These are phyloP conservation scores for Russula dissimulans DNA, from an alignment of 768 basidiomycete genomes.

Conservation along the genomic window DNA sequence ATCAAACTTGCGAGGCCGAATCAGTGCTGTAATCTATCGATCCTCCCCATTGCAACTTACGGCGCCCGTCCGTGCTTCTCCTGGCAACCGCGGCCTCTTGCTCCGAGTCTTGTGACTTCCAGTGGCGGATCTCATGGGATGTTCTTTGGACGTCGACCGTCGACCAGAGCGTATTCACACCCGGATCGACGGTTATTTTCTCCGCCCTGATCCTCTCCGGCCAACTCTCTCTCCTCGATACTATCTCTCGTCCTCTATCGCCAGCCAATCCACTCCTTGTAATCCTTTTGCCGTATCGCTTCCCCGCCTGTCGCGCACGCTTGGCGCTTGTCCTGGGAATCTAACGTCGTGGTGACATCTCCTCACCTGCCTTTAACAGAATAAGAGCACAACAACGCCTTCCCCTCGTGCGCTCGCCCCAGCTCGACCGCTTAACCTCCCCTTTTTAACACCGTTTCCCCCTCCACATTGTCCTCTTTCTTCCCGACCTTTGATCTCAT, in stretches of 20 bases:
- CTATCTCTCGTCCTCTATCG: not conserved
- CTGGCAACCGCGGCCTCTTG: slow-evolving; percentile 3
- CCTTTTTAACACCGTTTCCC: slow-evolving; percentile 8
- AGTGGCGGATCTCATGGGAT: not conserved
- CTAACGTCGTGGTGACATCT: slow-evolving; percentile 16
- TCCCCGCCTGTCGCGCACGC: not conserved
- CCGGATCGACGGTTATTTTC: slow-evolving; percentile 7
- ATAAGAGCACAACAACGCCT: slow-evolving; percentile 15
- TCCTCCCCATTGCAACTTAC: not conserved
- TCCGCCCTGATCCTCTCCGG: not conserved
- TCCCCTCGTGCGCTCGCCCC: slow-evolving; percentile 12
- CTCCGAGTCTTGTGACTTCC: not conserved
- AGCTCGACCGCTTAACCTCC: slow-evolving; percentile 13
- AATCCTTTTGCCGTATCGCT: not conserved
- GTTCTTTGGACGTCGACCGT: too few species aligned
- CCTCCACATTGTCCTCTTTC: not conserved
- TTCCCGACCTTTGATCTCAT: slow-evolving; percentile 1
- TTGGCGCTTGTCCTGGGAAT: slow-evolving; percentile 8
- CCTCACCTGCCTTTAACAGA: slow-evolving; percentile 6
- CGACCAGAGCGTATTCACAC: too few species aligned
- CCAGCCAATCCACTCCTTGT: not conserved
- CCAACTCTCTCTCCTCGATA: not conserved
- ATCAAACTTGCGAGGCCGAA: slow-evolving; percentile 11
- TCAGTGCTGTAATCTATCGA: slow-evolving; percentile 4
- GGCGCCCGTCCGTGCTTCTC: not conserved